phyloP scores from a whole-genome alignment of 441 rosid genomes.

The Brassica balearica region DNA sequence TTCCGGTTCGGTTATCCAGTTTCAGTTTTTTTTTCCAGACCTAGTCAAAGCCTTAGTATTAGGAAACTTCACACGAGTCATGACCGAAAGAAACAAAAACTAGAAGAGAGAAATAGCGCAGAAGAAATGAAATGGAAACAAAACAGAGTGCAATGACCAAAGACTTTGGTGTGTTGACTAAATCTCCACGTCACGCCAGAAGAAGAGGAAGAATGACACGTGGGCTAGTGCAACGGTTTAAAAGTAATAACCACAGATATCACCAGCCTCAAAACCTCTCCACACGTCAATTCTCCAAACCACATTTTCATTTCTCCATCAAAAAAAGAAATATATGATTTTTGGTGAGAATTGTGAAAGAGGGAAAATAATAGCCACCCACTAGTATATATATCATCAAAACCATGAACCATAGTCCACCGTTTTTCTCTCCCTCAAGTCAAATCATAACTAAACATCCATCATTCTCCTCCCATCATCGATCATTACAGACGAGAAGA shows the following conservation, averaged over 20 bases:
- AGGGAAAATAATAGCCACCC: slow-evolving; percentile 23
- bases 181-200: slow-evolving; percentile 39
- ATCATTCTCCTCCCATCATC: background rate
- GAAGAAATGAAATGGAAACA: slow-evolving; percentile 13
- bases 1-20: too few relatives aligned
- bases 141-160: slow-evolving; percentile 3
- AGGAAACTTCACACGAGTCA: too few relatives aligned
- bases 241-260: slow-evolving; percentile 36
- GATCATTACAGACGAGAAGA: background rate
- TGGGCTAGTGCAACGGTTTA: slow-evolving; percentile 7
- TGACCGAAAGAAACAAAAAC: too few relatives aligned
- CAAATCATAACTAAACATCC: background rate
- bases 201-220: slow-evolving; percentile 5
- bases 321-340: background rate
- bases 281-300: slow-evolving; percentile 32
- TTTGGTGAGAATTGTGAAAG: background rate
- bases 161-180: slow-evolving; percentile 33
- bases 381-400: slow-evolving; percentile 19
- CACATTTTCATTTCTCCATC: slow-evolving; percentile 29
- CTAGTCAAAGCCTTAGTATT: too few relatives aligned
- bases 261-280: slow-evolving; percentile 24
- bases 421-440: slow-evolving; percentile 21
- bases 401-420: slow-evolving; percentile 37
- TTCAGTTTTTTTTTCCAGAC: too few relatives aligned
- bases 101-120: background rate